Evolutionary conservation across 2,329 filamentous ascomycete genomes (phyloP), one percentile per base, ranked within the genome.

Genomic region (Canariomyces notabilis): DNA sequence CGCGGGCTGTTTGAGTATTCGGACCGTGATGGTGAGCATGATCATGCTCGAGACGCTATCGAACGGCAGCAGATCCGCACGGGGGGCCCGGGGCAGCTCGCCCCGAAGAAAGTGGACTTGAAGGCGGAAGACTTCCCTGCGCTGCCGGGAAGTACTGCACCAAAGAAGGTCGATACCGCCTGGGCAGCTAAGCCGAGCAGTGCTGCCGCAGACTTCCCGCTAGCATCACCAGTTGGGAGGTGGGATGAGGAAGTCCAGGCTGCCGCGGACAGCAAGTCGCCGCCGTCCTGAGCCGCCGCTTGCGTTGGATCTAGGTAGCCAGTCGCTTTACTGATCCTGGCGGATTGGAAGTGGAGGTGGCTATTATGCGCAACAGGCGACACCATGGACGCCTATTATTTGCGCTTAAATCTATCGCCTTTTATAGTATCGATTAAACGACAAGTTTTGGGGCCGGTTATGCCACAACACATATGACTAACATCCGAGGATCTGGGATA

Each of bases 171-270:
- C 16, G 59, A 62, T 42, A 61, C 62, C n/a, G 36, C 49, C n/a
- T 42, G 51, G 5, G 51, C 54, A 42, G 6, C 53, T 43, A 48
- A 53, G 46, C 21, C 42, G 26, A 19, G 7, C 39, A 14, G 32
- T 35, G 5, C 15, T n/a, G 35, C 20, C 16, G 51, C 64, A 6
- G 42, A 48, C 6, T 33, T 52, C 44, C 59, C 68, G 14, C 35
- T 65, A 1, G 67, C 68, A 5, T 63, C 68, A 6, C 64, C 64
- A 0, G 57, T 70, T 15, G 69, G 71, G 7, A 70, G 73, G 44
- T 80, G 77, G 77, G 77, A 75, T 41, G 77, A 81, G 29, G 77
- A 81, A 62, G 75, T 80, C n/a, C n/a, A n/a, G 68, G 74, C 74
- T 11, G 54, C 54, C 2, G 29, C 46, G 33, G 52, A 46, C 6